These are phyloP conservation scores for Termitomyces sp. DNA, from an alignment of 768 basidiomycete genomes.

Conservation along the genomic window DNA sequence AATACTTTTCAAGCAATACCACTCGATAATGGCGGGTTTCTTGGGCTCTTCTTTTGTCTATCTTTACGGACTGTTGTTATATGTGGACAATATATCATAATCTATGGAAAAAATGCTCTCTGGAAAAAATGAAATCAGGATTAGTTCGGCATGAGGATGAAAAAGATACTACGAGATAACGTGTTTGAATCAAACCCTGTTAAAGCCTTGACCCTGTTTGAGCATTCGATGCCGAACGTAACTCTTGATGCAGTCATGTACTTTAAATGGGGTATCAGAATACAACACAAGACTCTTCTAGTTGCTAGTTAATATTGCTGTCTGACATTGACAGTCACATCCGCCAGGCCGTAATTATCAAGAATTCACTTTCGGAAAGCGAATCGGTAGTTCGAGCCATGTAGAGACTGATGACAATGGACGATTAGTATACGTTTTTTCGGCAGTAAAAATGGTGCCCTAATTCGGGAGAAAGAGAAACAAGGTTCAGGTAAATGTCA, in stretches of 20 bases:
- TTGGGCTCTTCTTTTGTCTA: not conserved
- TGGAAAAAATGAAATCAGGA: not conserved
- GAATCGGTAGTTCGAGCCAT: not conserved
- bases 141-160: not conserved
- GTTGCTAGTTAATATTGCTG: no score
- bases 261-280: not conserved
- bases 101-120: not conserved
- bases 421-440: not conserved
- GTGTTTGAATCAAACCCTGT: not conserved
- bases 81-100: not conserved
- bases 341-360: not conserved
- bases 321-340: not conserved
- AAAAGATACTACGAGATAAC: not conserved
- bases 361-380: no score
- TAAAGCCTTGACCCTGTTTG: not conserved
- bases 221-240: not conserved
- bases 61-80: not conserved
- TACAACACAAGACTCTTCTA: not conserved
- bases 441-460: not conserved
- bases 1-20: not conserved
- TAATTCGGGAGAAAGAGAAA: not conserved
- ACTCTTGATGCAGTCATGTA: not conserved
- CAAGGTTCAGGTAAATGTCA: conserved; percentile 2
- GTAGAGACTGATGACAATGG: not conserved
- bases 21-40: not conserved